These are phyloP conservation scores for Darksidea phi DNA, from an alignment of 495 filamentous ascomycete species.

Conservation along the genomic window DNA sequence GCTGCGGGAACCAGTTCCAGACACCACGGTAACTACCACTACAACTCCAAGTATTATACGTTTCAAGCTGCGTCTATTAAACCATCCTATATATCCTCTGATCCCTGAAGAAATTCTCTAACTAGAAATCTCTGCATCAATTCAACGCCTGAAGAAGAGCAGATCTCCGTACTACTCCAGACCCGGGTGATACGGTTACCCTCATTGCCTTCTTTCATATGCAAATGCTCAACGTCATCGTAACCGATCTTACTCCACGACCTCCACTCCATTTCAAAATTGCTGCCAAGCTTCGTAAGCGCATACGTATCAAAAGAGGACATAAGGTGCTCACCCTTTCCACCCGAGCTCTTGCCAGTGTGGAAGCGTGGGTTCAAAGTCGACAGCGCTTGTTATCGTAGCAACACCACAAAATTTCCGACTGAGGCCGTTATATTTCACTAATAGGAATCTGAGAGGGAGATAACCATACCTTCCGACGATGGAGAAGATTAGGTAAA, in stretches of 20 bases:
- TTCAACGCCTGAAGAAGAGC: slow-evolving; percentile 3
- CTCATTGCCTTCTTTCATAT: slow-evolving; percentile 6
- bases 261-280: neutral
- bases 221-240: slow-evolving; percentile 2
- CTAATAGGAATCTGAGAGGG: neutral
- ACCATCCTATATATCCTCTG: too few species aligned
- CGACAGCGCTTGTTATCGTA: neutral
- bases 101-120: neutral
- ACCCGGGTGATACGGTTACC: slow-evolving; percentile 5
- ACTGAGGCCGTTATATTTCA: neutral
- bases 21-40: too few species aligned
- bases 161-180: slow-evolving; percentile 6
- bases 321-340: slow-evolving; percentile 4
- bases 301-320: neutral
- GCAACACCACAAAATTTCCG: slow-evolving; percentile 10
- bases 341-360: slow-evolving; percentile 7
- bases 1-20: too few species aligned
- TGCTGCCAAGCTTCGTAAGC: neutral
- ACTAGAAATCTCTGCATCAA: slow-evolving; percentile 1
- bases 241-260: neutral
- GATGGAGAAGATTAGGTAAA: slow-evolving; percentile 1
- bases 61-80: too few species aligned
- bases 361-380: slow-evolving; percentile 4
- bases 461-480: slow-evolving; percentile 1
- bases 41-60: too few species aligned